Evolutionary conservation across 1,284 basidiomycete species (phyloP).

Genomic region (Apiotrichum mycotoxinovorans): DNA sequence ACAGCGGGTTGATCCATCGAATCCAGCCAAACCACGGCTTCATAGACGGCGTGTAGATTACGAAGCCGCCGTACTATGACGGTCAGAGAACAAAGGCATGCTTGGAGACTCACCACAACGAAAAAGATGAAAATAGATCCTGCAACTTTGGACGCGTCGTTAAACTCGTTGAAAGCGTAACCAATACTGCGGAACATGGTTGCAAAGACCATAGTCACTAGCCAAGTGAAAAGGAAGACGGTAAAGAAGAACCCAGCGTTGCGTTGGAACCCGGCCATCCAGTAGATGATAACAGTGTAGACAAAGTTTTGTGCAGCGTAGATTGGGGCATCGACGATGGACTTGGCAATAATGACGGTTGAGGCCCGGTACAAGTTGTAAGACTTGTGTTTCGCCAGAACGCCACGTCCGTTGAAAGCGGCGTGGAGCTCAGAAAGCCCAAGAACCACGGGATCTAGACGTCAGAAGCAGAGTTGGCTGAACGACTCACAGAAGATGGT

Average conservation of each 20-base stretch:
- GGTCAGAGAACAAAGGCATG: background rate
- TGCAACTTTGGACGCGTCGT: constrained; percentile 40
- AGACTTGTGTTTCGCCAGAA: constrained; percentile 58
- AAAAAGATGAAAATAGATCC: constrained; percentile 33
- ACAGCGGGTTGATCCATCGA: constrained; percentile 28
- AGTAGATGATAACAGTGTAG: constrained; percentile 48
- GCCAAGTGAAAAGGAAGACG: constrained; percentile 30
- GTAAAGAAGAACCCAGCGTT: constrained; percentile 43
- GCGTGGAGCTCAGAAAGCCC: constrained; percentile 66
- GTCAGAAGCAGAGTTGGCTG: background rate
- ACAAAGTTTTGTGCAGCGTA: constrained; percentile 44
- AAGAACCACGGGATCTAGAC: constrained; percentile 49
- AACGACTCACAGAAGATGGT: constrained; percentile 39
- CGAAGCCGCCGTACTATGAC: background rate
- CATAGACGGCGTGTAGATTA: constrained; percentile 27
- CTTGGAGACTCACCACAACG: constrained; percentile 12
- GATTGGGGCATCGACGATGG: constrained; percentile 57
- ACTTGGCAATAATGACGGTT: constrained; percentile 59
- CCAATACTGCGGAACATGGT: constrained; percentile 39
- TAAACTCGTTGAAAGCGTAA: constrained; percentile 35
- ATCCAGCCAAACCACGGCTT: constrained; percentile 33
- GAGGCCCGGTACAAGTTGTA: constrained; percentile 51
- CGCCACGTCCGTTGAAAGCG: constrained; percentile 67
- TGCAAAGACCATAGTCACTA: constrained; percentile 26
- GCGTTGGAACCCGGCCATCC: constrained; percentile 30